Evolutionary conservation across 306 rosid species (phyloP).

Genomic region (Bauhinia variegata): DNA sequence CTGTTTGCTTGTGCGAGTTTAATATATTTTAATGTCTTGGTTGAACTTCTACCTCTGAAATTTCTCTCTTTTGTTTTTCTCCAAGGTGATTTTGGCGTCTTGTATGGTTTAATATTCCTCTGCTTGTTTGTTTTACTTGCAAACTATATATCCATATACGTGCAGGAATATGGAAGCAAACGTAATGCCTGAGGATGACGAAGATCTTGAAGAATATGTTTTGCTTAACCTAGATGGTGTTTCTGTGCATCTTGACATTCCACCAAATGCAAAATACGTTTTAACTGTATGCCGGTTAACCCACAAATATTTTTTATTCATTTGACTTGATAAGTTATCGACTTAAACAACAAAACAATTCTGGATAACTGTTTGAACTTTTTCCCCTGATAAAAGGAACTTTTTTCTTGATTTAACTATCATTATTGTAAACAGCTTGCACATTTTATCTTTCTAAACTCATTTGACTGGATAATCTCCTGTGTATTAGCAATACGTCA

Average conservation of each 20-base stretch:
- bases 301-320: background rate
- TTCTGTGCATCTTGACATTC: slow-evolving; percentile 55
- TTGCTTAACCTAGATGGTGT: slow-evolving; percentile 69
- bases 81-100: too few relatives aligned
- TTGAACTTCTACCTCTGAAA: too few relatives aligned
- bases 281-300: slow-evolving; percentile 53
- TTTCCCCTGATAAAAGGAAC: slow-evolving; percentile 11
- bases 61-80: too few relatives aligned
- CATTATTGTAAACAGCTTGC: background rate
- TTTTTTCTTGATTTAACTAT: slow-evolving; percentile 16
- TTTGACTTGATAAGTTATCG: background rate
- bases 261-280: slow-evolving; percentile 73
- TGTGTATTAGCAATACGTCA: background rate
- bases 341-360: background rate
- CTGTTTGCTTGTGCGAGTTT: too few relatives aligned
- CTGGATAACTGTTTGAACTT: too few relatives aligned
- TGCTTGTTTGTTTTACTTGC: too few relatives aligned
- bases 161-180: slow-evolving; percentile 57
- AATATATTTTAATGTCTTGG: too few relatives aligned
- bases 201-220: slow-evolving; percentile 69
- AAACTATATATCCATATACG: background rate
- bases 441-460: background rate
- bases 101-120: too few relatives aligned
- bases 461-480: background rate
- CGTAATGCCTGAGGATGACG: slow-evolving; percentile 23